Percentiles rank a stretch among this genome's conserved stretches.
phyloP scores from a whole-genome alignment of 257 asterid genomes.

The Solanum chmielewskii region DNA sequence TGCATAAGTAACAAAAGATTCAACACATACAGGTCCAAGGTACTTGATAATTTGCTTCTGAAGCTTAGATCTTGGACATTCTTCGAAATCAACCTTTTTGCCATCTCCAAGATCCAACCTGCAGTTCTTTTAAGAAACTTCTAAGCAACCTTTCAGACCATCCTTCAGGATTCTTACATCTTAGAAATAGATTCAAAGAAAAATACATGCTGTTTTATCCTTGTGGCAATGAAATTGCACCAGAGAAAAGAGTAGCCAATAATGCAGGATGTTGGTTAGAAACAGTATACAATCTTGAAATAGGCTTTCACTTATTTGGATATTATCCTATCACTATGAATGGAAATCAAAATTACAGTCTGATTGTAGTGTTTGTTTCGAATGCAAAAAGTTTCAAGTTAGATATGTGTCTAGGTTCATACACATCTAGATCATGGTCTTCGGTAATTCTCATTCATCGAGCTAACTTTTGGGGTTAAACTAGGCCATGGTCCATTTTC shows the following conservation, averaged over 20 bases:
- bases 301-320: not conserved
- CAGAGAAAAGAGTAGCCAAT: not conserved
- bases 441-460: not conserved
- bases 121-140: conserved; percentile 5
- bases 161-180: not conserved
- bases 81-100: conserved; percentile 63
- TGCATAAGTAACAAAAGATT: not conserved
- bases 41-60: conserved; percentile 79
- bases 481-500: not conserved
- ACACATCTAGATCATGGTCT: not conserved
- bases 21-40: conserved; percentile 82
- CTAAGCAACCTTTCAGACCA: not conserved
- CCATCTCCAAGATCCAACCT: conserved; percentile 99
- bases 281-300: not conserved
- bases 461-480: not conserved
- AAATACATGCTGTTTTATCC: not conserved
- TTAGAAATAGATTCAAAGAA: not conserved
- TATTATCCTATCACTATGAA: not conserved
- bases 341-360: not conserved
- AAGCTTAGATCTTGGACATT: conserved; percentile 76
- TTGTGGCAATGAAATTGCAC: not conserved
- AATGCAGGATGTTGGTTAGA: not conserved
- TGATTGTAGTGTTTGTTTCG: not conserved
- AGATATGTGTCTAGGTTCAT: not conserved
- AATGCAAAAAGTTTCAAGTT: not conserved